Base-by-base conservation (phyloP, 495 filamentous ascomycete genomes). In the Aspergillus heteromorphus region DNA sequence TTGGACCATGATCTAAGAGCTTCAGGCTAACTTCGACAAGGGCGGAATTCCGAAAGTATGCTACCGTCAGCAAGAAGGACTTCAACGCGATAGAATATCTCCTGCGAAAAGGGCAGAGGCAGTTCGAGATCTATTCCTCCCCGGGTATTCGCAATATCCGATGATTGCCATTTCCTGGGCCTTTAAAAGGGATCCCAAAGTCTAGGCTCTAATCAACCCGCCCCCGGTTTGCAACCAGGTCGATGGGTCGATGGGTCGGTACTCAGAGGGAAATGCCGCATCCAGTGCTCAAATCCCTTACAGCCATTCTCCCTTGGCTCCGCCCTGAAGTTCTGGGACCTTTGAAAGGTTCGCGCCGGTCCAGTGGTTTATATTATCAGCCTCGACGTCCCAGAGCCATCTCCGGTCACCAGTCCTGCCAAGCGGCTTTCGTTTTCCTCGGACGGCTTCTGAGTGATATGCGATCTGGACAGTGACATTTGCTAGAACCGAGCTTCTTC, bases 61-160 rank as follows among this genome's bases (percentile, higher is more conserved):
- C 83, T 2, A 63, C 65, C 18, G 63, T 97, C 31, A 84, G 86
- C 69, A 96, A 89, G 72, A 92, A 88, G 65, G 91, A 97, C 65
- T 97, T 97, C 69, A 71, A 72, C 40, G 82, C 91, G 2, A 85
- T 98, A 54, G 93, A 98, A 69, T 95, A 88, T 72, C 74, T 97
- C 4, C 65, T 98, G 27, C 81, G 92, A 42, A 92, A 88, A 65
- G 93, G 93, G 36, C 78, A 83, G 27, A 81, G 88, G 49, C 91
- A 97, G 69, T 72, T 98, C 20, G 91, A 96, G 49, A 81, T 85
- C 51, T 97, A 95, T 71, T 83, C 86, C 16, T 81, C 84, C 6
- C 85, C 91, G 19, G 88, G 87, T 2, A 89, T 97, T 65, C 90
- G 83, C 64, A 89, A 95, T 68, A 87, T 98, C 56, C 65, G 62